A percentile compares a stretch with the other conserved stretches of the same genome.
Conservation (phyloP, 2,329 filamentous ascomycete genomes). For the Diaporthe vexans region DNA sequence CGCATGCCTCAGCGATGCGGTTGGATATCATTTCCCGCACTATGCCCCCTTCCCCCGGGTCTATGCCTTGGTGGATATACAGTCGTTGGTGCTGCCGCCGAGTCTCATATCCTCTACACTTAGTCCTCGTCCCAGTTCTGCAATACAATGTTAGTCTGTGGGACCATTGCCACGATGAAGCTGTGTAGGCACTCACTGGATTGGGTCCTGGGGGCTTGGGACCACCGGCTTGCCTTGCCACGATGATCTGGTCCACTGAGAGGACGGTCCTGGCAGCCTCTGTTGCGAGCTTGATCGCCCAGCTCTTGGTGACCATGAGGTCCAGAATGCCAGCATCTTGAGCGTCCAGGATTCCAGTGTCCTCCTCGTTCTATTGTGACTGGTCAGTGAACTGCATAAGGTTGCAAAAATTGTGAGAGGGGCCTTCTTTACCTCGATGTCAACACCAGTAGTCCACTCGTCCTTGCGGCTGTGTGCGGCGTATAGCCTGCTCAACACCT, state of each 20-base stretch:
- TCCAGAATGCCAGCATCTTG: constrained; percentile 92
- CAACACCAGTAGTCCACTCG: constrained; percentile 91
- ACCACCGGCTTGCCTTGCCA: constrained; percentile 95
- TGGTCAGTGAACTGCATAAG: no score
- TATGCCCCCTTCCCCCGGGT: constrained; percentile 14
- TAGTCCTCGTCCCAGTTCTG: constrained; percentile 76
- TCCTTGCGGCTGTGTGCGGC: constrained; percentile 92
- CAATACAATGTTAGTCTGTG: constrained; percentile 47
- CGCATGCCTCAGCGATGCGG: constrained; percentile 28
- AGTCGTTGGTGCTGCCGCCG: constrained; percentile 27
- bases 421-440: constrained; percentile 94
- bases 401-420: no score
- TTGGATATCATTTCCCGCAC: constrained; percentile 38
- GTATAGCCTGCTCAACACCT: constrained; percentile 92
- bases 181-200: constrained; percentile 64
- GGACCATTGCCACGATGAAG: background rate
- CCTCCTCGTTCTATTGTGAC: constrained; percentile 75
- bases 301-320: constrained; percentile 90
- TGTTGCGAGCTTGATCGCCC: constrained; percentile 97
- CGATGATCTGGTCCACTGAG: constrained; percentile 98
- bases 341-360: constrained; percentile 86
- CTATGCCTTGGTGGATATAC: constrained; percentile 36
- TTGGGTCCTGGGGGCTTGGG: constrained; percentile 97
- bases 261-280: constrained; percentile 94
- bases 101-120: constrained; percentile 43